phyloP scores from a whole-genome alignment of 228 moss, liverwort and hornwort species.

The Sphagnum fallax region DNA sequence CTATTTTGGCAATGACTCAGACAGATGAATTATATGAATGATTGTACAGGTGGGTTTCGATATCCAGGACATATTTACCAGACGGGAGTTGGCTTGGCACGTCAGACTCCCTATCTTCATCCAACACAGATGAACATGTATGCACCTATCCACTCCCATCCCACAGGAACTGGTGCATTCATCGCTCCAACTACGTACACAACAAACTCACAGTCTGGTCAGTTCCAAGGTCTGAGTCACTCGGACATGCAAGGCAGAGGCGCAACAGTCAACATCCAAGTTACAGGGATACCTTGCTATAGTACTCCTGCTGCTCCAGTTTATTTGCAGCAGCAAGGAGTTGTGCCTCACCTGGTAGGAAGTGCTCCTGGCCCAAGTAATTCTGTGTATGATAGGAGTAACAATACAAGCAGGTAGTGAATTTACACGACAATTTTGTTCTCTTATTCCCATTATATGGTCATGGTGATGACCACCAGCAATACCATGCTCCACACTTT shows the following conservation, averaged over 20 bases:
- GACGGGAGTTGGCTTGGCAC: slow-evolving; percentile 45
- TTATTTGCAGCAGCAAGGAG: slow-evolving; percentile 38
- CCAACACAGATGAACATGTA: slow-evolving; percentile 36
- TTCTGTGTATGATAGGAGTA: slow-evolving; percentile 51
- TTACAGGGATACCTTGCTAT: slow-evolving; percentile 59
- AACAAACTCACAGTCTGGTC: slow-evolving; percentile 41
- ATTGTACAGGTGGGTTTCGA: slow-evolving; percentile 40
- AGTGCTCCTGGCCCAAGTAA: slow-evolving; percentile 46
- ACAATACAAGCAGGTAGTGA: slow-evolving; percentile 43
- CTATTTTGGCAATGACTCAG: not conserved
- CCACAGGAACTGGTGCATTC: slow-evolving; percentile 54
- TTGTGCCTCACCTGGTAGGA: slow-evolving; percentile 37
- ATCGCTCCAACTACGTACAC: slow-evolving; percentile 40
- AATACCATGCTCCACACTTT: too few species aligned
- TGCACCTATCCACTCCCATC: slow-evolving; percentile 30
- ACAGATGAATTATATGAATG: not conserved
- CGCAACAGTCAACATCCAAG: slow-evolving; percentile 38
- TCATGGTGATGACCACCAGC: too few species aligned
- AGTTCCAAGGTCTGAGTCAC: slow-evolving; percentile 30
- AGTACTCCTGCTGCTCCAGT: slow-evolving; percentile 33
- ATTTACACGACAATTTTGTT: not conserved
- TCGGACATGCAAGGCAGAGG: slow-evolving; percentile 26
- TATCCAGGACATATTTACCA: slow-evolving; percentile 50
- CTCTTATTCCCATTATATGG: not conserved
- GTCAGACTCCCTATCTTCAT: slow-evolving; percentile 38